These are phyloP conservation scores for Suillus paluster DNA, from an alignment of 768 basidiomycete genomes.

Conservation along the genomic window DNA sequence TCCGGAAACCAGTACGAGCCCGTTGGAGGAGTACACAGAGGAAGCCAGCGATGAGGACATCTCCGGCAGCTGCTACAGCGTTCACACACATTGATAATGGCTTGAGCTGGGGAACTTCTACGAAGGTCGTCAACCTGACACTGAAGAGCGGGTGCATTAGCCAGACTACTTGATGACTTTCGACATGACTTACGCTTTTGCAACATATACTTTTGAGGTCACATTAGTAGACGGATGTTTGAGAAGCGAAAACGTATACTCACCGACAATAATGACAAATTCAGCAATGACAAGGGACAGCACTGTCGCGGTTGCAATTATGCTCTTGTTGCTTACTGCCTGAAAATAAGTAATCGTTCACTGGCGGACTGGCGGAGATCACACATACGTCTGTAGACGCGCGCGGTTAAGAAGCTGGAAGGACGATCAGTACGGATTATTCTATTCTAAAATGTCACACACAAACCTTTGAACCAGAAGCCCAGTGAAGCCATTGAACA, in stretches of 20 bases:
- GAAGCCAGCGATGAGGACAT: slow-evolving; percentile 48
- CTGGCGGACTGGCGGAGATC: not conserved
- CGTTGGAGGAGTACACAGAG: slow-evolving; percentile 47
- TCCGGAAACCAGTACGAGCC: slow-evolving; percentile 50
- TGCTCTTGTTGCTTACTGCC: slow-evolving; percentile 51
- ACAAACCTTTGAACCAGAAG: slow-evolving; percentile 46
- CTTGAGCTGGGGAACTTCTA: slow-evolving; percentile 49
- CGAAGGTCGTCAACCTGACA: slow-evolving; percentile 45
- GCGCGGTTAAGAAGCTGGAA: slow-evolving; percentile 45
- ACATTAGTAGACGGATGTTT: not conserved
- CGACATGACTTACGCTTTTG: slow-evolving; percentile 33
- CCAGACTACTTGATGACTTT: not conserved
- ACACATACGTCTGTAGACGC: slow-evolving; percentile 47
- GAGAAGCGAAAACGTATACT: slow-evolving; percentile 10
- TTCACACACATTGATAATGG: slow-evolving; percentile 55
- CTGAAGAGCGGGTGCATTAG: slow-evolving; percentile 27
- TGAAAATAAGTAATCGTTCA: slow-evolving; percentile 10
- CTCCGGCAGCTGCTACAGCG: slow-evolving; percentile 49
- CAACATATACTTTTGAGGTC: slow-evolving; percentile 34
- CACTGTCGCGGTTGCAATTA: slow-evolving; percentile 37
- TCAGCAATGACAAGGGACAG: slow-evolving; percentile 42
- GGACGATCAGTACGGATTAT: not conserved
- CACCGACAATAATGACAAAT: slow-evolving; percentile 40
- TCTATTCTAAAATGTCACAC: not conserved
- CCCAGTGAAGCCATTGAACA: slow-evolving; percentile 54